phyloP scores from a whole-genome alignment of 2,329 filamentous ascomycete genomes.

The Akanthomyces lecanii region DNA sequence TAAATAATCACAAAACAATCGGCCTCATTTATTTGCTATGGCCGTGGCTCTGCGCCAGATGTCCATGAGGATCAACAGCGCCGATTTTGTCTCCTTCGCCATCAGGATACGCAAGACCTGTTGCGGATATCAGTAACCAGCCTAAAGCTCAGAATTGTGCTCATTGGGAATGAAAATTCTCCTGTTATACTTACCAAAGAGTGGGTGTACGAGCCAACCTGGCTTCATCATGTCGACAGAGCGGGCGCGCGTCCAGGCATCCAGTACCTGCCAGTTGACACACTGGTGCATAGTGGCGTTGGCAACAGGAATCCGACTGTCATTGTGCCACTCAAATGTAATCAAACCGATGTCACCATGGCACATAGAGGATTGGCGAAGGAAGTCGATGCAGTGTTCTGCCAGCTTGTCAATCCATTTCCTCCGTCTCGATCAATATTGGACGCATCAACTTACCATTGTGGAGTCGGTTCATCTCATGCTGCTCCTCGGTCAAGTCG shows the following conservation, averaged over 20 bases:
- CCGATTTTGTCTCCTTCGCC: neutral
- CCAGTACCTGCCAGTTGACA: neutral
- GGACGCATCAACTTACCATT: neutral
- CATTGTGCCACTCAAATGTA: neutral
- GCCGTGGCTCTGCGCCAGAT: neutral
- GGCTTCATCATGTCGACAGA: neutral
- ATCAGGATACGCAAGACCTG: neutral
- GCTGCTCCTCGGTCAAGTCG: neutral
- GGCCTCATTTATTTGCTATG: too few relatives aligned
- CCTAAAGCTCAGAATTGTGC: too few relatives aligned
- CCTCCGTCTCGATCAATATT: neutral
- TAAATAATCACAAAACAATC: too few relatives aligned
- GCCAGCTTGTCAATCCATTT: neutral
- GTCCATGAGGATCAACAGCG: neutral
- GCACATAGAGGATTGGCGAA: neutral
- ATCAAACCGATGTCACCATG: neutral
- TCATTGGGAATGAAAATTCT: neutral
- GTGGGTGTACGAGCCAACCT: neutral
- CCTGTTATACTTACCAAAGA: neutral
- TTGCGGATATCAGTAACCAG: neutral
- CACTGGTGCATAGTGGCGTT: neutral
- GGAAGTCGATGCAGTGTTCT: neutral
- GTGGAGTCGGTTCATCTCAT: neutral
- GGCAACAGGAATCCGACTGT: neutral
- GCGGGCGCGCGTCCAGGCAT: neutral